Percentiles rank a stretch among this genome's conserved stretches.
Conservation (phyloP, 345 rosid genomes). For the Litchi chinensis region DNA sequence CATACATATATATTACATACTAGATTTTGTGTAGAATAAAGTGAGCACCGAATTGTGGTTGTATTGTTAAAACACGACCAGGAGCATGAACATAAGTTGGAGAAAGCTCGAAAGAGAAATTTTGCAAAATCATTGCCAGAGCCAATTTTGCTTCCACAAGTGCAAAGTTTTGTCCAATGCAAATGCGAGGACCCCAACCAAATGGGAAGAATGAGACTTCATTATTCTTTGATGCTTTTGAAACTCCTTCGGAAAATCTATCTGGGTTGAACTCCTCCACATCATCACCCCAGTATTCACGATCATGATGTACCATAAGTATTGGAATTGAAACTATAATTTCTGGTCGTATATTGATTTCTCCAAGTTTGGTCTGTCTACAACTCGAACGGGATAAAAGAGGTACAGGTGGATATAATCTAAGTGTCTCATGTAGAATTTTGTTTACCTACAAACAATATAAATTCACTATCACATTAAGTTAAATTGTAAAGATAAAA, state of each 20-base stretch:
- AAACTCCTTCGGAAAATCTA: constrained; percentile 54
- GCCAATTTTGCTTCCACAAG: constrained; percentile 60
- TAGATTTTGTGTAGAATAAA: constrained; percentile 36
- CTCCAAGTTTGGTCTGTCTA: constrained; percentile 48
- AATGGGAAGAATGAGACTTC: constrained; percentile 55
- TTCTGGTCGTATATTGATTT: constrained; percentile 39
- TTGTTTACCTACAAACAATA: constrained; percentile 34
- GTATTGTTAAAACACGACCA: constrained; percentile 22
- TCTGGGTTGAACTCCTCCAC: constrained; percentile 56
- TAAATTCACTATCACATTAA: not conserved
- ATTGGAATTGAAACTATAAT: constrained; percentile 26
- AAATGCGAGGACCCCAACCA: constrained; percentile 60
- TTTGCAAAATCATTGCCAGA: constrained; percentile 48
- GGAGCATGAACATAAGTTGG: constrained; percentile 62
- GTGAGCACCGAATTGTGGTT: constrained; percentile 55
- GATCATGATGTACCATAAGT: constrained; percentile 43
- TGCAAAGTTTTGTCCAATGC: constrained; percentile 70
- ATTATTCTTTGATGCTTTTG: constrained; percentile 54
- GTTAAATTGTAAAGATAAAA: no score
- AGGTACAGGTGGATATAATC: constrained; percentile 48
- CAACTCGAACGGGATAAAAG: constrained; percentile 17
- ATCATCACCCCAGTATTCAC: constrained; percentile 62
- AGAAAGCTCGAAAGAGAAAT: constrained; percentile 55
- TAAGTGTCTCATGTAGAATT: constrained; percentile 52
- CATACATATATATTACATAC: no score